Percentiles rank a stretch among this genome's conserved stretches.
Conservation (phyloP, 495 filamentous ascomycete species). For the Aspergillus nidulans region DNA sequence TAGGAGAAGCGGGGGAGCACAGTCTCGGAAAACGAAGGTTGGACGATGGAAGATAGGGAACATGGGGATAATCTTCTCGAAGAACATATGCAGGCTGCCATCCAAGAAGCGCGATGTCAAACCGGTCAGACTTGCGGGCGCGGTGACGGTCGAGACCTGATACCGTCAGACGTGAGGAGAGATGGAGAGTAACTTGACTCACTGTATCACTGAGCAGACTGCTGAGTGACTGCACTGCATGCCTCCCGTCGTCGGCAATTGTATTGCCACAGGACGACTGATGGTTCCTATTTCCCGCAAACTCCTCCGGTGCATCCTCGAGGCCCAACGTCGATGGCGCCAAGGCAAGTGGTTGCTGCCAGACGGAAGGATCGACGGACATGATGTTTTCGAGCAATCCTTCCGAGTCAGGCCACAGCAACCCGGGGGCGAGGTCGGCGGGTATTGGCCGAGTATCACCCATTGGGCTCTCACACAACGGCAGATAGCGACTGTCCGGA, state of each 20-base stretch:
- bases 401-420: constrained; percentile 1
- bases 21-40: background rate
- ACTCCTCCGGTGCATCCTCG: background rate
- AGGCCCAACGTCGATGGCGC: background rate
- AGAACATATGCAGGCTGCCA: background rate
- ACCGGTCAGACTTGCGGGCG: background rate
- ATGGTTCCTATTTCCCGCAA: background rate
- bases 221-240: background rate
- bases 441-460: background rate
- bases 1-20: background rate
- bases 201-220: constrained; percentile 1
- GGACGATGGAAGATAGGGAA: background rate
- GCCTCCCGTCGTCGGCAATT: background rate
- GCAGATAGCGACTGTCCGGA: background rate
- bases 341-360: background rate
- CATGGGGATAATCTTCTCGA: constrained; percentile 1
- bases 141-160: background rate
- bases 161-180: background rate
- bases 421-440: background rate
- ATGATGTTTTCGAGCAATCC: constrained; percentile 2
- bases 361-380: background rate
- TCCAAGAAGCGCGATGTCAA: background rate
- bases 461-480: background rate
- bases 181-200: background rate
- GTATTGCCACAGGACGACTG: background rate